phyloP scores from a whole-genome alignment of 805 yeast species.

The Lipomyces yamadae region DNA sequence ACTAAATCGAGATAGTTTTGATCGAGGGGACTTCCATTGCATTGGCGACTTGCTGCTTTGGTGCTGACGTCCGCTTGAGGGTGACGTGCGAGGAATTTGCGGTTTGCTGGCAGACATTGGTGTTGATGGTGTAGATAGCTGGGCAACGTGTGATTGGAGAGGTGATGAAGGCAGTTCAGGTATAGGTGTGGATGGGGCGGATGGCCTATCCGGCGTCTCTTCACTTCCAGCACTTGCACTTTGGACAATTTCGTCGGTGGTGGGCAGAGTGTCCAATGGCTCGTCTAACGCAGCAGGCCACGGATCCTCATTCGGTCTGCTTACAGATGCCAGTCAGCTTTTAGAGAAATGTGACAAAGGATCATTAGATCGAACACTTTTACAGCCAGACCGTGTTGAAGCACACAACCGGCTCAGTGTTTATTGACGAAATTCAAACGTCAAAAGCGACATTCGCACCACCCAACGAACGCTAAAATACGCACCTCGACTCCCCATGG shows the following conservation, averaged over 20 bases:
- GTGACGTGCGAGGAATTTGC: not conserved
- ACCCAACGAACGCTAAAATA: not conserved
- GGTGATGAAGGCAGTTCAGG: constrained; percentile 1
- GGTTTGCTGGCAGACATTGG: not conserved
- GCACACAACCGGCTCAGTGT: not conserved
- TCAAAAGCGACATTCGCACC: too few relatives aligned
- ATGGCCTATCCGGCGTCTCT: not conserved
- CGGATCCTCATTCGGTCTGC: not conserved
- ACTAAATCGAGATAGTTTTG: constrained; percentile 11
- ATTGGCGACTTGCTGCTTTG: not conserved
- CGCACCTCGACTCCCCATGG: not conserved
- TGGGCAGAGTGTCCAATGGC: not conserved
- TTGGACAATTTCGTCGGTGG: not conserved
- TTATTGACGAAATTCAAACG: not conserved
- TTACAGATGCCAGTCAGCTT: not conserved
- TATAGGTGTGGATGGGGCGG: not conserved
- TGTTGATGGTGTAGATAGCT: constrained; percentile 1
- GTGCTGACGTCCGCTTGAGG: not conserved
- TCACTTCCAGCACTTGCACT: not conserved
- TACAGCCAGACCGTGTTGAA: not conserved
- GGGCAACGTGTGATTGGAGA: not conserved
- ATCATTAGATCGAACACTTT: not conserved
- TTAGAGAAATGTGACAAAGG: not conserved
- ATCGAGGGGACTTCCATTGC: constrained; percentile 16
- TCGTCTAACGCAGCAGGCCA: not conserved